phyloP scores from a whole-genome alignment of 1,139 yeast genomes.

The Zygosaccharomyces pseudobailii region DNA sequence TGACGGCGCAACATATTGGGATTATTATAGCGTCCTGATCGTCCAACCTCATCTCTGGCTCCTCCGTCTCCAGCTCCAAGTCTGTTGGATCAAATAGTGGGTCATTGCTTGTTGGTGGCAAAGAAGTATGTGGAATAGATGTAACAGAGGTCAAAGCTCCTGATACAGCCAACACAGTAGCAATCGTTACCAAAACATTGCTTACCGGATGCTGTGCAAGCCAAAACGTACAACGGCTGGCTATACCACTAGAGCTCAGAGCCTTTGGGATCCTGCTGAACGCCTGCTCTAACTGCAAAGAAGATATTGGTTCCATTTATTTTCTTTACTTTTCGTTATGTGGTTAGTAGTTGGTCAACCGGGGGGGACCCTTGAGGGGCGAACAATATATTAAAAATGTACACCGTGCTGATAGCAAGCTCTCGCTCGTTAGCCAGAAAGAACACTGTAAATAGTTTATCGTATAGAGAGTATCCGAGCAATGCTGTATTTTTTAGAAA shows the following conservation, averaged over 20 bases:
- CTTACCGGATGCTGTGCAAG: not conserved
- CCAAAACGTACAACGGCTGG: slow-evolving; percentile 1
- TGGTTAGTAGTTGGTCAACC: slow-evolving; percentile 2
- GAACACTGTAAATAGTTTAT: too few relatives aligned
- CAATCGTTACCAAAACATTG: slow-evolving; percentile 2
- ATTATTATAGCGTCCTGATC: slow-evolving; percentile 19
- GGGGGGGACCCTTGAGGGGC: not conserved
- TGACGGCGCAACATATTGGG: slow-evolving; percentile 18
- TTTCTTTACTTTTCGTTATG: not conserved
- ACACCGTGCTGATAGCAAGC: too few relatives aligned
- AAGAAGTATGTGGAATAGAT: slow-evolving; percentile 26
- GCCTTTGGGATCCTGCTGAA: slow-evolving; percentile 2
- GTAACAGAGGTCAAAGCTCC: slow-evolving; percentile 22
- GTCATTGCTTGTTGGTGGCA: slow-evolving; percentile 25
- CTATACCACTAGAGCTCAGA: not conserved
- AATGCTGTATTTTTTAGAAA: not conserved
- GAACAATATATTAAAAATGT: not conserved
- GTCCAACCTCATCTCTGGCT: slow-evolving; percentile 6
- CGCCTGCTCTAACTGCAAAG: not conserved
- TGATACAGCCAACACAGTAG: slow-evolving; percentile 13
- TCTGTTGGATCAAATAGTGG: slow-evolving; percentile 26
- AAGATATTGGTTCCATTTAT: slow-evolving; percentile 1
- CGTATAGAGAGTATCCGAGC: too few relatives aligned
- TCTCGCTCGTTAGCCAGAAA: too few relatives aligned
- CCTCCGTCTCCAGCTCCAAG: slow-evolving; percentile 17